Evolutionary conservation across 2,329 filamentous ascomycete species (phyloP).

Genomic region (Emericellopsis atlantica): DNA sequence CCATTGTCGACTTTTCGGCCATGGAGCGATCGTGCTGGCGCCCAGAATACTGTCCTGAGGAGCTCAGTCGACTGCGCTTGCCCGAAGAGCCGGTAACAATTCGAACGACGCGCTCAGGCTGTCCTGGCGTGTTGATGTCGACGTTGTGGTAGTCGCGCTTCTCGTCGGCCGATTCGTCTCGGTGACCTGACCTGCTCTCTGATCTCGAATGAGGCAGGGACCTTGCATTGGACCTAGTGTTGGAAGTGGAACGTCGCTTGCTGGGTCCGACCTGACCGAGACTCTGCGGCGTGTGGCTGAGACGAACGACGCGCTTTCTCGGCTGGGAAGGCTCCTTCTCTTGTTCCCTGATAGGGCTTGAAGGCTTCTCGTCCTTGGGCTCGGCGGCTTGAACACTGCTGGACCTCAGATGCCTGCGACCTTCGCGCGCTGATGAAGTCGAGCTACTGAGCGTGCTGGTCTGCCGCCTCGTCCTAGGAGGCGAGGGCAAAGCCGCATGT

Average conservation of each 20-base stretch:
- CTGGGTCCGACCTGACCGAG: slow-evolving; percentile 24
- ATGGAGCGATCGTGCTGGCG: slow-evolving; percentile 20
- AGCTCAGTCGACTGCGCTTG: slow-evolving; percentile 21
- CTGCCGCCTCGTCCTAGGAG: slow-evolving; percentile 34
- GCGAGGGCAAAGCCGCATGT: slow-evolving; percentile 26
- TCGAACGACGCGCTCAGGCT: slow-evolving; percentile 39
- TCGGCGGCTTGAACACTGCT: slow-evolving; percentile 29
- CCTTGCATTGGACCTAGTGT: slow-evolving; percentile 18
- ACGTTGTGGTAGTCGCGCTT: slow-evolving; percentile 15
- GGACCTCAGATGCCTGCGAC: slow-evolving; percentile 32
- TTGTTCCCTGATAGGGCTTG: slow-evolving; percentile 29
- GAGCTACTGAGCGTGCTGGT: slow-evolving; percentile 32
- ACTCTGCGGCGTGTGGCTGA: slow-evolving; percentile 37
- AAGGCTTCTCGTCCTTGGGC: slow-evolving; percentile 21
- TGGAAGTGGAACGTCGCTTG: slow-evolving; percentile 37
- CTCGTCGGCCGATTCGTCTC: slow-evolving; percentile 27
- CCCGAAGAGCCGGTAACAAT: slow-evolving; percentile 40
- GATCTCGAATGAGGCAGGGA: slow-evolving; percentile 16
- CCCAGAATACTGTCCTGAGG: slow-evolving; percentile 22
- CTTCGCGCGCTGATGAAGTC: slow-evolving; percentile 26
- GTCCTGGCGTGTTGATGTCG: slow-evolving; percentile 41
- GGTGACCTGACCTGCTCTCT: slow-evolving; percentile 24
- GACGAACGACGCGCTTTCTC: slow-evolving; percentile 43
- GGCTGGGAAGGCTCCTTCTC: slow-evolving; percentile 38
- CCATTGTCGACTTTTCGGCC: slow-evolving; percentile 18